Evolutionary conservation across 2,329 filamentous ascomycete genomes (phyloP).

Genomic region (Fusarium cicatricum): DNA sequence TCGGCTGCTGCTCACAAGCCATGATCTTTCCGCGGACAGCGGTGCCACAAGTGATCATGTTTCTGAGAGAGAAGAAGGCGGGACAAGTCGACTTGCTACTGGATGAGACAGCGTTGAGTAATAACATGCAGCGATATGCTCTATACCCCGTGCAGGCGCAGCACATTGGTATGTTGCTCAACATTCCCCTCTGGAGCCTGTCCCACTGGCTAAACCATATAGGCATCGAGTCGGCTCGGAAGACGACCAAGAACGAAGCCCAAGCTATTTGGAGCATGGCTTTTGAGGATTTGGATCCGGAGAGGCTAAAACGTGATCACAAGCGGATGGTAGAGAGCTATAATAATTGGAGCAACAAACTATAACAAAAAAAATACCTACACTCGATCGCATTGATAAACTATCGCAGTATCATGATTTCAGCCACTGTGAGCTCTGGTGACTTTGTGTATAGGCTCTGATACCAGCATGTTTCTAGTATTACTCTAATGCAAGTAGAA

Average conservation of each 20-base stretch:
- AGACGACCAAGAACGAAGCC: slow-evolving; percentile 12
- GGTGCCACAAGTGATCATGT: background rate
- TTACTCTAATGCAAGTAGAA: no score
- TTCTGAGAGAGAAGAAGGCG: background rate
- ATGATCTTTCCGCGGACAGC: slow-evolving; percentile 11
- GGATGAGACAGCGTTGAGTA: slow-evolving; percentile 1
- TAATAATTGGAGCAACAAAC: background rate
- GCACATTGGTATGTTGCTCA: slow-evolving; percentile 3
- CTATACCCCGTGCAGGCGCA: slow-evolving; percentile 20
- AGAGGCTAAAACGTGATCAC: background rate
- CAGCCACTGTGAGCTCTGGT: no score
- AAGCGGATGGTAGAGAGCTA: background rate
- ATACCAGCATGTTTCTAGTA: no score
- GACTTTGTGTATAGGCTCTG: no score
- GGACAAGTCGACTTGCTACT: slow-evolving; percentile 24
- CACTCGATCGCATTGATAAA: no score
- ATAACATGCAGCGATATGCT: slow-evolving; percentile 10
- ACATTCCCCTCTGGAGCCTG: rapidly evolving
- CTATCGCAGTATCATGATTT: no score
- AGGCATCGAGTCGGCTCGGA: slow-evolving; percentile 15
- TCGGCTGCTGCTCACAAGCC: slow-evolving; percentile 22
- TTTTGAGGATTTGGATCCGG: slow-evolving; percentile 5
- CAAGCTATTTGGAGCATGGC: slow-evolving; percentile 24
- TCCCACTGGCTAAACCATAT: rapidly evolving
- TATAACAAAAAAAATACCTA: no score